Conservation (phyloP, 73 alveolate genomes). For the Tetrahymena thermophila region DNA sequence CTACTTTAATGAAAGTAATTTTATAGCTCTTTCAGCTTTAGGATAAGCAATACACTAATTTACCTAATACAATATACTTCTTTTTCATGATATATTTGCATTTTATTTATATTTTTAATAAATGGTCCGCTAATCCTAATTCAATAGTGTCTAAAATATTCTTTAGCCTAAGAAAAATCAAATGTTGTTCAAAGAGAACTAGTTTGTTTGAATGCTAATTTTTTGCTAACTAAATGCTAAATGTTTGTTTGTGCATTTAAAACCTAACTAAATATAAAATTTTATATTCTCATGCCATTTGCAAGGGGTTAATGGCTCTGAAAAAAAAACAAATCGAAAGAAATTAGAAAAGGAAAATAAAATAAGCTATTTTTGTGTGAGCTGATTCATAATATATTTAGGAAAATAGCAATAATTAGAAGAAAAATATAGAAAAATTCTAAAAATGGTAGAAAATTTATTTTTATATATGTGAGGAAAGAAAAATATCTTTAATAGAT, state of each 20-base stretch:
- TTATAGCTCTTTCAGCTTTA: neutral
- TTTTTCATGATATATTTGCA: neutral
- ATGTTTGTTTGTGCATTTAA: no score
- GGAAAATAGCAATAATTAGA: neutral
- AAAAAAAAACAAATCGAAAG: no score
- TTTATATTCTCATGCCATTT: neutral
- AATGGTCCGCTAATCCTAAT: neutral
- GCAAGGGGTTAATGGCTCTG: neutral
- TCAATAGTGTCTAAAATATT: no score
- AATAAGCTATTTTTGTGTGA: neutral
- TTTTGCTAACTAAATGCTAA: neutral
- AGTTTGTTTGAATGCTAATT: neutral
- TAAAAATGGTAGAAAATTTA: neutral
- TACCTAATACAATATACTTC: no score
- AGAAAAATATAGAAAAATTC: neutral
- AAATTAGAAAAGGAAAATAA: no score
- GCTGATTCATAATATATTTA: no score
- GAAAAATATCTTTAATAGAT: neutral
- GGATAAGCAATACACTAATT: neutral
- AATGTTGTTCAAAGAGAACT: neutral
- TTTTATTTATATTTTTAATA: no score
- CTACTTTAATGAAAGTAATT: neutral
- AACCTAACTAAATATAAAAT: neutral
- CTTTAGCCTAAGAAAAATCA: neutral
- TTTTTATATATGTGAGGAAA: neutral